Evolutionary conservation across 805 yeast genomes (phyloP), one percentile per base, ranked within the genome.

Genomic region (Candida montana): DNA sequence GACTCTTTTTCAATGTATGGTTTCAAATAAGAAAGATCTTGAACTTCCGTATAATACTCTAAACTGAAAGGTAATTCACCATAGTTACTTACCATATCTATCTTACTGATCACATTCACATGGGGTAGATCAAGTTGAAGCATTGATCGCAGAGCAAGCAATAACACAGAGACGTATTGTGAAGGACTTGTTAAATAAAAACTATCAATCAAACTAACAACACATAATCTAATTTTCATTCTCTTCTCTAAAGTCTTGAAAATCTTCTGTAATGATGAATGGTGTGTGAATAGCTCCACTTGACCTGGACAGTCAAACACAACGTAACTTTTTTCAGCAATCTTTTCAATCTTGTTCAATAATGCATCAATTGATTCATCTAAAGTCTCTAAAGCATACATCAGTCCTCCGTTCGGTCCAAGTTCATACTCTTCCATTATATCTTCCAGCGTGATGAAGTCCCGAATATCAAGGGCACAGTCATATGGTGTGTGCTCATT

Each of bases 301-400:
- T 93, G 99, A 2, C 99, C 99, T 1, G 97, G 96, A 56, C 95
- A 86, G 61, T 88, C 96, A 63, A 88, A 85, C 4, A 88, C 67
- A 11, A 88, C 60, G 50, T 88, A 88, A 31, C 81, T 77, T 18
- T 68, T 68, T 31, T 74, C 70, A 5, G 83, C 65, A 6, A 41
- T 30, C 26, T 70, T 66, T 43, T 72, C 68, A 26, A 91, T 67
- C 55, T 74, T 77, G 9, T 67, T 64, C 4, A 83, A 56, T 52
- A 88, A 76, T 35, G 70, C 67, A 21, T 82, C 84, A 37, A 82
- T 63, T 19, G 79, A 71, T 24, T 68, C 68, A 59, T 84, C 75
- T 19, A 71, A 45, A 0, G 68, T 69, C 54, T 93, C 98, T 58
- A 90, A 67, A 2, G 96, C 96, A 62, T 75, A 83, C 74, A 93